These are phyloP conservation scores for Kazachstania psychrophila DNA, from an alignment of 805 yeast genomes.

Conservation along the genomic window DNA sequence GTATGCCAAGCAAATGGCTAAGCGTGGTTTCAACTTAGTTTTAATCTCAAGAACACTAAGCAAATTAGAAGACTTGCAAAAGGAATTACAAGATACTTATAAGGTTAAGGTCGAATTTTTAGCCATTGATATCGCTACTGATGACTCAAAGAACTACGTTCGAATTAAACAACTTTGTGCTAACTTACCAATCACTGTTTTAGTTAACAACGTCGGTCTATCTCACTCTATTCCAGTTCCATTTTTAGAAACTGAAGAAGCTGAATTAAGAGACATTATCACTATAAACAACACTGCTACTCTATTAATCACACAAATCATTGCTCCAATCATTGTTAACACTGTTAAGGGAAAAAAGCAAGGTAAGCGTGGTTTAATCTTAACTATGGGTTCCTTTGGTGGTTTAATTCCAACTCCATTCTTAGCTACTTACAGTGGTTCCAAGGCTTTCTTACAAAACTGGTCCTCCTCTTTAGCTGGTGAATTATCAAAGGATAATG, in stretches of 20 bases:
- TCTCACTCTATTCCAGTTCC: constrained; percentile 95
- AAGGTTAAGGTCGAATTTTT: constrained; percentile 55
- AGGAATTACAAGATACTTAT: constrained; percentile 51
- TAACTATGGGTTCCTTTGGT: constrained; percentile 96
- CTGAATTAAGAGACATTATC: constrained; percentile 71
- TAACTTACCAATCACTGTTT: constrained; percentile 55
- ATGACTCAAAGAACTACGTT: constrained; percentile 48
- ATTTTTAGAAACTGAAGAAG: constrained; percentile 65
- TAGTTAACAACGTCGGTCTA: constrained; percentile 89
- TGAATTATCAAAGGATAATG: constrained; percentile 56
- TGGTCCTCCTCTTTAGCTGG: constrained; percentile 89
- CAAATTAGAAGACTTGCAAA: constrained; percentile 58
- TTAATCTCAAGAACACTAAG: constrained; percentile 76
- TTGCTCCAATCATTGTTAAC: constrained; percentile 58
- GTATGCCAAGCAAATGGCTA: constrained; percentile 77
- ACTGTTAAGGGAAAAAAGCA: constrained; percentile 37
- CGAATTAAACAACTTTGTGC: constrained; percentile 38
- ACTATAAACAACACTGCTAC: constrained; percentile 82
- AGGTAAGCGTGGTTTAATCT: constrained; percentile 57
- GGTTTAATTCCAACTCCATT: constrained; percentile 89
- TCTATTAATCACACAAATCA: constrained; percentile 69
- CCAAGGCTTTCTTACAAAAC: constrained; percentile 87
- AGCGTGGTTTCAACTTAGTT: constrained; percentile 71
- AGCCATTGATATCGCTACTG: constrained; percentile 71
- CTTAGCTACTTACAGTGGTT: constrained; percentile 90